A percentile compares a stretch with the other conserved stretches of the same genome.
Evolutionary conservation across 2,329 filamentous ascomycete species (phyloP).

Genomic region (Verticillium longisporum): DNA sequence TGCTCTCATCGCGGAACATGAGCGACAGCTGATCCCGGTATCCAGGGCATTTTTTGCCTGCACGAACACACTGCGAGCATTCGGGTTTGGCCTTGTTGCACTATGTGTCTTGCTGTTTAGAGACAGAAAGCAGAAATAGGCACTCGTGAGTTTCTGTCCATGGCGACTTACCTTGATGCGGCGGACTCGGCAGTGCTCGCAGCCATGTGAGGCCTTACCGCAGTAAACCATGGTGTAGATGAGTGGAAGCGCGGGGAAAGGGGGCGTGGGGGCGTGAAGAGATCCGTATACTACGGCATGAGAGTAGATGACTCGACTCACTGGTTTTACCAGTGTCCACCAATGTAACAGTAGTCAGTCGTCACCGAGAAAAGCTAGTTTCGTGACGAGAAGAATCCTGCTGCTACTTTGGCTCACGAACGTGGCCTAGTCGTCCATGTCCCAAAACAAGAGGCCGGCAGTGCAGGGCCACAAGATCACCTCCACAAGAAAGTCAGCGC

Average conservation of each 20-base stretch:
- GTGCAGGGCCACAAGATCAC: constrained; percentile 5
- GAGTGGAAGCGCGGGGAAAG: not conserved
- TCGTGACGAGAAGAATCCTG: not conserved
- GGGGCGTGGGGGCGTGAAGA: not conserved
- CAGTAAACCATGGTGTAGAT: constrained; percentile 44
- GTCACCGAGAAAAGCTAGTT: not conserved
- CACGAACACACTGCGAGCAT: constrained; percentile 56
- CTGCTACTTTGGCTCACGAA: not conserved
- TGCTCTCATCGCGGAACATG: constrained; percentile 61
- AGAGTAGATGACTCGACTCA: not conserved
- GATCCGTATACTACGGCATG: not conserved
- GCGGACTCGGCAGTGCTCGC: constrained; percentile 44
- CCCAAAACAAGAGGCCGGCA: constrained; percentile 3
- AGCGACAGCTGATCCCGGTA: constrained; percentile 58
- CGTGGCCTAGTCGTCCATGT: constrained; percentile 3
- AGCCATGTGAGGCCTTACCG: constrained; percentile 49
- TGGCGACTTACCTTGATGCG: constrained; percentile 43
- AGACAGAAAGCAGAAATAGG: not conserved
- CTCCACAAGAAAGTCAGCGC: not conserved
- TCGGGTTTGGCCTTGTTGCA: constrained; percentile 55
- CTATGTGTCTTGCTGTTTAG: constrained; percentile 21
- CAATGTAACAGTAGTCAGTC: not conserved
- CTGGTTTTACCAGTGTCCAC: not conserved
- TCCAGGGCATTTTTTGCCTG: constrained; percentile 54
- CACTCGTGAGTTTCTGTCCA: not conserved